These are phyloP conservation scores for Pyrenula aspistea DNA, from an alignment of 495 filamentous ascomycete genomes.

Conservation along the genomic window DNA sequence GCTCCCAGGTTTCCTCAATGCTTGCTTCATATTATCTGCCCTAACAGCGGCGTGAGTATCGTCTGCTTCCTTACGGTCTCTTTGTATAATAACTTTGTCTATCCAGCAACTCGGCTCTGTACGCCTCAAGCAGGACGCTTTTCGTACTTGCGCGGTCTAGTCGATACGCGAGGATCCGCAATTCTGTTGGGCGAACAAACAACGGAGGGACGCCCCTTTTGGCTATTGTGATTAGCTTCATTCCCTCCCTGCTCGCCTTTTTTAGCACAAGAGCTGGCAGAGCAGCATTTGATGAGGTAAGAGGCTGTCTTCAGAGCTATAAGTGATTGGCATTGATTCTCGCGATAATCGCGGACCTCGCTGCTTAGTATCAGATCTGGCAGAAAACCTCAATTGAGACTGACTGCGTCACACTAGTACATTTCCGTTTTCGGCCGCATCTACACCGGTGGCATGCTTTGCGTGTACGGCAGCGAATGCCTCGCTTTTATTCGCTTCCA, in stretches of 20 bases:
- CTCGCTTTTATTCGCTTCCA: slow-evolving; percentile 30
- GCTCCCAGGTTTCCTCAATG: slow-evolving; percentile 16
- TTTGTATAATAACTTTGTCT: slow-evolving; percentile 13
- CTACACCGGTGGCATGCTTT: slow-evolving; percentile 18
- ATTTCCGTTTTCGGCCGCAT: slow-evolving; percentile 20
- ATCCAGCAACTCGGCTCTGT: slow-evolving; percentile 25
- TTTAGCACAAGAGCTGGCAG: slow-evolving; percentile 14
- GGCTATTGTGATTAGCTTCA: slow-evolving; percentile 17
- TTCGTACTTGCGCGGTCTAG: slow-evolving; percentile 22
- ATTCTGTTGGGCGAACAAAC: slow-evolving; percentile 26
- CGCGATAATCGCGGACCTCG: too few relatives aligned
- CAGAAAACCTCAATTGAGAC: not conserved
- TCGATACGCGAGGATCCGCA: slow-evolving; percentile 13
- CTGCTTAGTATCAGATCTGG: too few relatives aligned
- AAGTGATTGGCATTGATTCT: not conserved
- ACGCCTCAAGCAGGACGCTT: slow-evolving; percentile 26
- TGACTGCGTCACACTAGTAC: slow-evolving; percentile 11
- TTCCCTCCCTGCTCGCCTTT: slow-evolving; percentile 13
- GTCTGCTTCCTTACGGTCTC: slow-evolving; percentile 6
- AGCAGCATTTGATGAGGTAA: slow-evolving; percentile 17
- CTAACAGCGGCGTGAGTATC: slow-evolving; percentile 9
- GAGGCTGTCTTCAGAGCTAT: not conserved
- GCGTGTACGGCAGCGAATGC: slow-evolving; percentile 29
- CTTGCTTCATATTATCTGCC: slow-evolving; percentile 17
- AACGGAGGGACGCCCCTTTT: slow-evolving; percentile 25